These are phyloP conservation scores for Rhodamnia argentea DNA, from an alignment of 345 rosid genomes.

Conservation along the genomic window DNA sequence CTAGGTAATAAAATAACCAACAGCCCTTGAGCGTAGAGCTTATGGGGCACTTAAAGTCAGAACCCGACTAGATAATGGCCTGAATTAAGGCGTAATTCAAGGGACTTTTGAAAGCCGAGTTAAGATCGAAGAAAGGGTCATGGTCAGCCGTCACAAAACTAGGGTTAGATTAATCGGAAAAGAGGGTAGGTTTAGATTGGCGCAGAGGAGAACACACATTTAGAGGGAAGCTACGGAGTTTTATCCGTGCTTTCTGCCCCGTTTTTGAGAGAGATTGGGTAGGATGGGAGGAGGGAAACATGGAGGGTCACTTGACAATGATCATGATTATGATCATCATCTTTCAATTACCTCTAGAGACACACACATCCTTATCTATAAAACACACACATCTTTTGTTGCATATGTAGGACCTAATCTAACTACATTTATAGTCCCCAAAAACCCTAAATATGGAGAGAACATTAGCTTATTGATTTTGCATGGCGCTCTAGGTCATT, in stretches of 20 bases:
- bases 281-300: neutral
- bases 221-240: neutral
- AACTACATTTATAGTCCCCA: neutral
- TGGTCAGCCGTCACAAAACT: neutral
- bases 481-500: neutral
- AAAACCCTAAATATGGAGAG: neutral
- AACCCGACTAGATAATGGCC: neutral
- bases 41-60: neutral
- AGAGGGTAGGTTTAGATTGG: neutral
- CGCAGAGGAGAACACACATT: neutral
- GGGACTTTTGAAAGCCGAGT: neutral
- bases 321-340: neutral
- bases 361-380: neutral
- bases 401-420: neutral
- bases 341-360: neutral
- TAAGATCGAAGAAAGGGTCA: neutral
- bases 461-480: neutral
- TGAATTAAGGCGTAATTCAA: conserved; percentile 4
- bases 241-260: neutral
- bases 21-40: neutral
- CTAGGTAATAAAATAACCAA: neutral
- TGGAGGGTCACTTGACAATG: neutral
- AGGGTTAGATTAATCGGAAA: neutral
- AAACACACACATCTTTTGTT: neutral
- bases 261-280: neutral